A percentile compares a stretch with the other conserved stretches of the same genome.
These are phyloP conservation scores for Chrysoporthe deuterocubensis DNA, from an alignment of 2,329 filamentous ascomycete genomes.

Conservation along the genomic window DNA sequence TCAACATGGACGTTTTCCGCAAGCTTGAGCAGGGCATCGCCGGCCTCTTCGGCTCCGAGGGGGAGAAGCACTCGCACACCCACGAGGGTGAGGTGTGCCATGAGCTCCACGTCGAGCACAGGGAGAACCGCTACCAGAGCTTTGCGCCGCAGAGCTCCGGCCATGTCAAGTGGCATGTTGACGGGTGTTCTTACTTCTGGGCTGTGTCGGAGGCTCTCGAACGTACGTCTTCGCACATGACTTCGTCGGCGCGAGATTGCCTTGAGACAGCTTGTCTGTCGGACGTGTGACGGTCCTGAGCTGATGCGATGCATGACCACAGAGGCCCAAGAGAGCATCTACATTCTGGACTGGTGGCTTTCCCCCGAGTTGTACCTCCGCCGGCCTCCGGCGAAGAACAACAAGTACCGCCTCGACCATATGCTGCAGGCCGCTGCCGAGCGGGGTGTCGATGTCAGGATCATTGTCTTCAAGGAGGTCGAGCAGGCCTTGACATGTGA, in stretches of 20 bases:
- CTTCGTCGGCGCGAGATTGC: not conserved
- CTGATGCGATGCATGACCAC: not conserved
- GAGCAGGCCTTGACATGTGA: conserved; percentile 78
- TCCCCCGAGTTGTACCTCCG: conserved; percentile 87
- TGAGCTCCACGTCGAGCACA: conserved; percentile 47
- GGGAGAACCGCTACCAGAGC: conserved; percentile 60
- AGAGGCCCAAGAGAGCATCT: conserved; percentile 76
- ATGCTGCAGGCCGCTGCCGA: conserved; percentile 83
- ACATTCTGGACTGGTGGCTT: conserved; percentile 90
- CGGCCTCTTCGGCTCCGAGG: conserved; percentile 42
- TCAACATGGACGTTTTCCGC: conserved; percentile 42
- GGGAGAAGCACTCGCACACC: conserved; percentile 50
- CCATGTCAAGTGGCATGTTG: conserved; percentile 86
- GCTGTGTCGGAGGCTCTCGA: conserved; percentile 81
- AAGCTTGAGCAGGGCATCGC: conserved; percentile 50
- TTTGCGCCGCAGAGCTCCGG: conserved; percentile 76
- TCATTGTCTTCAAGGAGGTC: conserved; percentile 94
- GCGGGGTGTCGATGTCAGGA: conserved; percentile 80
- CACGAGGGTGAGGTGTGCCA: conserved; percentile 46
- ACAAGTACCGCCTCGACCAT: conserved; percentile 81
- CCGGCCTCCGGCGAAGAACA: conserved; percentile 78
- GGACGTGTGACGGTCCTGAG: not conserved
- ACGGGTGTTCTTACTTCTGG: conserved; percentile 84
- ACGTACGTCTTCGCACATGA: conserved; percentile 42
- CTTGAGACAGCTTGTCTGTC: not conserved